Percentiles rank a stretch among this genome's conserved stretches.
Evolutionary conservation across 805 yeast species (phyloP).

Genomic region (Barnettozyma pratensis): DNA sequence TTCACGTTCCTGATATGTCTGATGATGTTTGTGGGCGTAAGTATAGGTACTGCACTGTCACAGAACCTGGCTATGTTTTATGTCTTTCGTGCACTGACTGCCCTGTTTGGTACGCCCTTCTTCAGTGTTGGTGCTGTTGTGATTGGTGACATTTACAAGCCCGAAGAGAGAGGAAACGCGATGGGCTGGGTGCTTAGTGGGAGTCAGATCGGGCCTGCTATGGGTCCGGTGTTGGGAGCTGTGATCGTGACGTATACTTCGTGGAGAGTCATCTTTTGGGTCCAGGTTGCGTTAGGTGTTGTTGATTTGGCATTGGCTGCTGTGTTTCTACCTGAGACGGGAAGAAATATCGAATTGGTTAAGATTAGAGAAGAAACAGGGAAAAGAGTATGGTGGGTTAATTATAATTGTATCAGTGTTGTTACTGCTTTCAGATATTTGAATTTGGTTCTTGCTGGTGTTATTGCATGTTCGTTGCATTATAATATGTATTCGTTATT

Average conservation of each 20-base stretch:
- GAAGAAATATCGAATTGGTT: slow-evolving; percentile 27
- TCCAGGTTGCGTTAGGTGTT: slow-evolving; percentile 40
- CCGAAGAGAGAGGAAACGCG: slow-evolving; percentile 44
- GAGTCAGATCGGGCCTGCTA: slow-evolving; percentile 47
- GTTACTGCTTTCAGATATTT: slow-evolving; percentile 34
- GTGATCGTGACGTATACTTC: slow-evolving; percentile 41
- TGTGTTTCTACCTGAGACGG: slow-evolving; percentile 44
- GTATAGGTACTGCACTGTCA: slow-evolving; percentile 39
- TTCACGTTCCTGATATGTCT: slow-evolving; percentile 39
- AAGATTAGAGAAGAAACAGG: slow-evolving; percentile 25
- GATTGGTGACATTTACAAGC: slow-evolving; percentile 44
- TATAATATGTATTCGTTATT: slow-evolving; percentile 47
- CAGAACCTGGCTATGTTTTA: slow-evolving; percentile 49
- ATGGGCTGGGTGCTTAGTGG: slow-evolving; percentile 46
- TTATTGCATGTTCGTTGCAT: slow-evolving; percentile 37
- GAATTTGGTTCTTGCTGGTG: slow-evolving; percentile 38
- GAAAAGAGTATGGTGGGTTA: slow-evolving; percentile 39
- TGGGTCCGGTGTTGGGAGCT: slow-evolving; percentile 51
- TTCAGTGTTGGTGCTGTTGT: slow-evolving; percentile 49
- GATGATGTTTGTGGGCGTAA: slow-evolving; percentile 24
- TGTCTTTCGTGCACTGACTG: slow-evolving; percentile 43
- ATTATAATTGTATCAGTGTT: slow-evolving; percentile 13
- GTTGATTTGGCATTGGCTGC: slow-evolving; percentile 30
- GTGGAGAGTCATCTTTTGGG: slow-evolving; percentile 52
- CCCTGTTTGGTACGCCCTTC: slow-evolving; percentile 50